These are phyloP conservation scores for Sporothrix brasiliensis DNA, from an alignment of 2,329 filamentous ascomycete species.

Conservation along the genomic window DNA sequence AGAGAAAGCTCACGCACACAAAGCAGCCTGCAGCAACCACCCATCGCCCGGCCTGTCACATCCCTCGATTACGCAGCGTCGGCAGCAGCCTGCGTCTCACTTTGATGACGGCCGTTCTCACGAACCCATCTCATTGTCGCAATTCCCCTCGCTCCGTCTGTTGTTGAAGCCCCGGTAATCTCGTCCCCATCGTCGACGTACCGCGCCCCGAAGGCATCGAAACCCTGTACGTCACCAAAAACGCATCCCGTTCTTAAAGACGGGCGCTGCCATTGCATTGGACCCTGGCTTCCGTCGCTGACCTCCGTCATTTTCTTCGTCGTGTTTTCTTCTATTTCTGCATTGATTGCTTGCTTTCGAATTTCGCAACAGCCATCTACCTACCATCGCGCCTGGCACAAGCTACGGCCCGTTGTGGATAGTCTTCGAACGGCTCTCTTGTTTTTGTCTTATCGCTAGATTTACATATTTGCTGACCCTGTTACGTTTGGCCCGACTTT, in stretches of 20 bases:
- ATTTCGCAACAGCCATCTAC: background rate
- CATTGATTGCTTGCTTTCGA: background rate
- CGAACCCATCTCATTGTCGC: background rate
- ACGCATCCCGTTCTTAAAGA: background rate
- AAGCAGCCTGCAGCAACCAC: background rate
- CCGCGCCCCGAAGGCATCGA: conserved; percentile 30
- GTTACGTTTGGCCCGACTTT: background rate
- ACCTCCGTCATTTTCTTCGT: background rate
- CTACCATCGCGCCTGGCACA: background rate
- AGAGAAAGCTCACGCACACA: background rate
- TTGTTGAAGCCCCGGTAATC: background rate
- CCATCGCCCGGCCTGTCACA: background rate
- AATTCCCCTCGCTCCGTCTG: background rate
- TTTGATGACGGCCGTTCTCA: background rate
- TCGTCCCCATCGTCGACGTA: background rate
- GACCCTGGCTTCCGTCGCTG: background rate
- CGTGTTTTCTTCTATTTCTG: background rate
- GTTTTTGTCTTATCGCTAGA: background rate
- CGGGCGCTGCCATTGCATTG: background rate
- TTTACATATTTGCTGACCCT: conserved; percentile 10
- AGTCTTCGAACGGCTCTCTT: background rate
- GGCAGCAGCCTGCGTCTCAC: conserved; percentile 17
- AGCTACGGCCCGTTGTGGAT: background rate
- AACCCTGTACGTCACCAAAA: conserved; percentile 32
- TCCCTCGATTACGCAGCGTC: conserved; percentile 24